A percentile compares a stretch with the other conserved stretches of the same genome.
Evolutionary conservation across 352 stramenopile genomes (phyloP).

Genomic region (Globisporangium carolinianum): DNA sequence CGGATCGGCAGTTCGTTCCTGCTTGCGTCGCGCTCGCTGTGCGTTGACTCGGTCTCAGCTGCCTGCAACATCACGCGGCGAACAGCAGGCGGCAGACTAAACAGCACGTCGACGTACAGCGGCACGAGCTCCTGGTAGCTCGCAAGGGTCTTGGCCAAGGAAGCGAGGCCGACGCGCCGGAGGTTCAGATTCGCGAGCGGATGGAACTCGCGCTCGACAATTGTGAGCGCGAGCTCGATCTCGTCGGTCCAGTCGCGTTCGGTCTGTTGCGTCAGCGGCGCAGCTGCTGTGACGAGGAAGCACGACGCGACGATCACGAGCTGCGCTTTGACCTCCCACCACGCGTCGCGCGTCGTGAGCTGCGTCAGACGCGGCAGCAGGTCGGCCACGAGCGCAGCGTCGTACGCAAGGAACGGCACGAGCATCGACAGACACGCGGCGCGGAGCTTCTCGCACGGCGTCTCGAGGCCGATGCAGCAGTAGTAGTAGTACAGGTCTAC

Average conservation of each 20-base stretch:
- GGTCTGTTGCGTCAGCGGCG: conserved; percentile 7
- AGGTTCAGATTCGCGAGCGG: conserved; percentile 44
- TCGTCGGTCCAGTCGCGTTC: conserved; percentile 48
- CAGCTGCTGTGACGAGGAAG: conserved; percentile 34
- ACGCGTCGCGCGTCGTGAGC: conserved; percentile 50
- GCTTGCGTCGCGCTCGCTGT: neutral
- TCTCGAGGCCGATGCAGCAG: conserved; percentile 75
- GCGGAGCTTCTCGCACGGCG: conserved; percentile 64
- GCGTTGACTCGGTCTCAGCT: neutral
- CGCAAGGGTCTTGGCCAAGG: conserved; percentile 45
- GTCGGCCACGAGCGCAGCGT: conserved; percentile 40
- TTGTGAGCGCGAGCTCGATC: conserved; percentile 59
- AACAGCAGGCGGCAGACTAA: conserved; percentile 42
- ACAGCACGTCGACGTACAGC: conserved; percentile 69
- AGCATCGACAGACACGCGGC: conserved; percentile 79
- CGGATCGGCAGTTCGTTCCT: conserved; percentile 36
- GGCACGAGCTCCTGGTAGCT: conserved; percentile 73
- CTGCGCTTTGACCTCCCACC: conserved; percentile 85
- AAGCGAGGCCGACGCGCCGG: conserved; percentile 48
- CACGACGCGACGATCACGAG: conserved; percentile 57
- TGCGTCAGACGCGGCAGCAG: conserved; percentile 58
- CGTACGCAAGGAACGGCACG: conserved; percentile 34
- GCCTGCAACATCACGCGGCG: conserved; percentile 28
- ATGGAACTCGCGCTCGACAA: conserved; percentile 74
- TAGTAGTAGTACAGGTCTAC: conserved; percentile 87